Evolutionary conservation across 2,329 filamentous ascomycete genomes (phyloP).

Genomic region (Ophiostoma triangulosporum): DNA sequence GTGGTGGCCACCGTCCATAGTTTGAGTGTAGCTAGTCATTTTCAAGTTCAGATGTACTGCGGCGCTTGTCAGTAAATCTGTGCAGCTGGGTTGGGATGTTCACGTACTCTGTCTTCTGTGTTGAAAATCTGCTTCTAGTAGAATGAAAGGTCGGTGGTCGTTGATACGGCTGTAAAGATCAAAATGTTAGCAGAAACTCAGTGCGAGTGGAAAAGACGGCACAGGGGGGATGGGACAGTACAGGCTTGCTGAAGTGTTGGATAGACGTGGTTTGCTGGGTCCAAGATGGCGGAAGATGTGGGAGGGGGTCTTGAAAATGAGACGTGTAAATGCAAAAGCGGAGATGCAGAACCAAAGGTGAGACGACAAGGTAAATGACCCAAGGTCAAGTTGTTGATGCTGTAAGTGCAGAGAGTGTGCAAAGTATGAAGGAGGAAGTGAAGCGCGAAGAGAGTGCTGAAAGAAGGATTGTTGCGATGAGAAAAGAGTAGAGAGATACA

Average conservation of each 20-base stretch:
- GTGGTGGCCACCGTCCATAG: conserved; percentile 2
- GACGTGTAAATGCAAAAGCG: conserved; percentile 8
- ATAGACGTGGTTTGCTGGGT: background rate
- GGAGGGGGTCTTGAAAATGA: background rate
- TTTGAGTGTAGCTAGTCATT: conserved; percentile 4
- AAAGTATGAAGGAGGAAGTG: conserved; percentile 5
- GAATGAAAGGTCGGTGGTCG: background rate
- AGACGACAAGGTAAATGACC: background rate
- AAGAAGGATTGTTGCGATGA: background rate
- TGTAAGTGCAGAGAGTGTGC: conserved; percentile 13
- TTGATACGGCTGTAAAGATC: background rate
- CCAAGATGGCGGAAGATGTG: background rate
- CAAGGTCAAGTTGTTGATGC: conserved; percentile 10
- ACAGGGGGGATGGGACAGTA: background rate
- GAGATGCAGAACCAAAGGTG: conserved; percentile 6
- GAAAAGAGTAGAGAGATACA: background rate
- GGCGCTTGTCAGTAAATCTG: background rate
- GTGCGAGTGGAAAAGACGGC: background rate
- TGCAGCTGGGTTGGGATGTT: background rate
- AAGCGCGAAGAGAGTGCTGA: conserved; percentile 2
- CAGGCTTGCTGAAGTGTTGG: background rate
- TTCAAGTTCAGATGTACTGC: conserved; percentile 16
- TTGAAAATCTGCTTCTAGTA: background rate
- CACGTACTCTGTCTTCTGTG: background rate
- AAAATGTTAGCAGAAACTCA: background rate